Percentiles rank a stretch among this genome's conserved stretches.
phyloP scores from a whole-genome alignment of 1,284 basidiomycete species.

The Trichosporon ovoides region DNA sequence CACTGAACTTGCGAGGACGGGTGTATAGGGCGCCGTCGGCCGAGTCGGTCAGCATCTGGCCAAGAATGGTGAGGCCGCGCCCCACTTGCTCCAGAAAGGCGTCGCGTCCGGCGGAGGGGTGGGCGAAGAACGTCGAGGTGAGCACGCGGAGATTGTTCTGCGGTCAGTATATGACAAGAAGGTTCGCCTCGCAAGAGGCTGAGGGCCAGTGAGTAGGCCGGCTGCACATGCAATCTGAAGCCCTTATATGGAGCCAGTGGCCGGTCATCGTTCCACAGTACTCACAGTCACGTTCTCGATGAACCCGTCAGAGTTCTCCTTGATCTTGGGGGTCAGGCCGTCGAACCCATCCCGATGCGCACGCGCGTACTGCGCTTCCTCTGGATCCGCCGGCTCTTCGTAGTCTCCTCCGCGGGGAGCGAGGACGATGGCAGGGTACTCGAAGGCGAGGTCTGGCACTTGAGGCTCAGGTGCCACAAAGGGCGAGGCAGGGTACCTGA shows the following conservation, averaged over 20 bases:
- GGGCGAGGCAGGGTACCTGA: not conserved
- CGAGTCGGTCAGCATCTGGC: constrained; percentile 36
- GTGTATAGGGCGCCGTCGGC: constrained; percentile 29
- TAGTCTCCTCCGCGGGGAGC: constrained; percentile 4
- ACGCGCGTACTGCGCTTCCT: constrained; percentile 13
- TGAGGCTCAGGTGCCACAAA: constrained; percentile 14
- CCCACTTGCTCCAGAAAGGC: constrained; percentile 43
- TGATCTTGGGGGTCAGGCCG: constrained; percentile 29
- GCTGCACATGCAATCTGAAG: too few relatives aligned
- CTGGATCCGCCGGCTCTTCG: constrained; percentile 4
- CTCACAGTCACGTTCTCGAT: constrained; percentile 50
- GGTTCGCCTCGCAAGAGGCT: too few relatives aligned
- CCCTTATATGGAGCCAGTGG: too few relatives aligned
- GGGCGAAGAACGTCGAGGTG: constrained; percentile 30
- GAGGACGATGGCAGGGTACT: constrained; percentile 8
- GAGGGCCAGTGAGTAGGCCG: not conserved
- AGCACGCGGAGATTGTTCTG: constrained; percentile 38
- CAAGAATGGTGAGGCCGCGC: constrained; percentile 33
- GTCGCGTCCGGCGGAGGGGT: constrained; percentile 27
- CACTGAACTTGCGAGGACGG: not conserved
- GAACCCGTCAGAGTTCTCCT: constrained; percentile 37
- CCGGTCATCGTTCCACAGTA: not conserved
- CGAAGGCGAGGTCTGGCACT: not conserved
- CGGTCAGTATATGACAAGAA: not conserved
- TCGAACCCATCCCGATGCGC: constrained; percentile 33